These are phyloP conservation scores for Papiliotrema fonsecae DNA, from an alignment of 1,284 basidiomycete genomes.

Conservation along the genomic window DNA sequence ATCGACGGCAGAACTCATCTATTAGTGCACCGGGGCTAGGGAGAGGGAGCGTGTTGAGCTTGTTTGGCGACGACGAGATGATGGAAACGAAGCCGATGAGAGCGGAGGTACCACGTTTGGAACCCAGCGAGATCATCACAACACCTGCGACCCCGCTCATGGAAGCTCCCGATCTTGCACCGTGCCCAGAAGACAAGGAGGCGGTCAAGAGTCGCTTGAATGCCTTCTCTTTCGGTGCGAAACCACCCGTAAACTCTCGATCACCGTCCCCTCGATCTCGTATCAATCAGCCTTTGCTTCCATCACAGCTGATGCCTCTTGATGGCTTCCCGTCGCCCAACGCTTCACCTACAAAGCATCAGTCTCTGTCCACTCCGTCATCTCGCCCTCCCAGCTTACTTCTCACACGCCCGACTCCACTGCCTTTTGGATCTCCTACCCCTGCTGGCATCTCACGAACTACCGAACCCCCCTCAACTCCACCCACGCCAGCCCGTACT, in stretches of 20 bases:
- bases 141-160: conserved; percentile 31
- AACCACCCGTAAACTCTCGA: conserved; percentile 13
- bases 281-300: conserved; percentile 6
- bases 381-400: conserved; percentile 29
- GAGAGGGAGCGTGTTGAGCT: conserved; percentile 4
- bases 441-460: conserved; percentile 4
- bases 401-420: conserved; percentile 27
- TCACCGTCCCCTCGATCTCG: conserved; percentile 11
- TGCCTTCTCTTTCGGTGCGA: conserved; percentile 38
- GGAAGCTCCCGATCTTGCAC: conserved; percentile 5
- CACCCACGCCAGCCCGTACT: conserved; percentile 21
- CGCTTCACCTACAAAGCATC: conserved; percentile 1
- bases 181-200: conserved; percentile 9
- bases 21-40: neutral
- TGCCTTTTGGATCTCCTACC: conserved; percentile 15
- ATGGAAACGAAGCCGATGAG: neutral
- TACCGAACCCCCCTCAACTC: conserved; percentile 17
- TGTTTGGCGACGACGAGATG: conserved; percentile 5
- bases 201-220: conserved; percentile 21
- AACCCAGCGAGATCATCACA: conserved; percentile 21
- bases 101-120: neutral
- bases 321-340: conserved; percentile 1
- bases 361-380: conserved; percentile 11
- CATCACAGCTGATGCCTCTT: conserved; percentile 9
- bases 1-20: conserved; percentile 8